Percentiles rank a stretch among this genome's conserved stretches.
Evolutionary conservation across 805 yeast genomes (phyloP).

Genomic region (Kodamaea neixiangensis): DNA sequence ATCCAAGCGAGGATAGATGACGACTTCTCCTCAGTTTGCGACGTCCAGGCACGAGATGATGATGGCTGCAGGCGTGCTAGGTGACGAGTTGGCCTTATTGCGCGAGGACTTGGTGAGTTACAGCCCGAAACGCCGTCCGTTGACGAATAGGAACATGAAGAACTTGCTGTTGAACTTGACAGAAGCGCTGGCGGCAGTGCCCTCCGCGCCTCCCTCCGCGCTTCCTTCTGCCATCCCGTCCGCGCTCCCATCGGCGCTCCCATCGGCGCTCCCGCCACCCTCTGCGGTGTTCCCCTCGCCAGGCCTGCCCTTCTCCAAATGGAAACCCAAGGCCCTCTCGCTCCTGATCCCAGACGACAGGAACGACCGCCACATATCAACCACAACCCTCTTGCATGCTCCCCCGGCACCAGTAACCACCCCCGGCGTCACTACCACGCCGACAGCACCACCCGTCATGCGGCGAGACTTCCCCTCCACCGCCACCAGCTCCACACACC

Average conservation of each 20-base stretch:
- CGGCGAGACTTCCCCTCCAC: not conserved
- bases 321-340: not conserved
- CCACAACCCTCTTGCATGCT: not conserved
- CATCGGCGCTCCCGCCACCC: slow-evolving; percentile 4
- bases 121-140: not conserved
- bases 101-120: slow-evolving; percentile 1
- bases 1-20: not conserved
- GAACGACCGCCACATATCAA: not conserved
- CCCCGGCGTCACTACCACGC: slow-evolving; percentile 23
- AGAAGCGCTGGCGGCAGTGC: slow-evolving; percentile 13
- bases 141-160: slow-evolving; percentile 33
- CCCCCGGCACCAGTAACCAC: slow-evolving; percentile 14
- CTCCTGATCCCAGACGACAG: slow-evolving; percentile 1
- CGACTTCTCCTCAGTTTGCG: slow-evolving; percentile 1
- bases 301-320: not conserved
- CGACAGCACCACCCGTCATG: slow-evolving; percentile 18
- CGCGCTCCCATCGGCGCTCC: not conserved
- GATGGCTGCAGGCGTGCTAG: not conserved
- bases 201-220: not conserved
- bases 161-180: slow-evolving; percentile 36
- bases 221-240: not conserved
- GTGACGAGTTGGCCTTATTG: not conserved
- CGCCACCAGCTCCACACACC: not conserved
- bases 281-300: not conserved
- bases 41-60: not conserved